Conservation (phyloP, 2,329 filamentous ascomycete genomes). For the Alternaria ventricosa region DNA sequence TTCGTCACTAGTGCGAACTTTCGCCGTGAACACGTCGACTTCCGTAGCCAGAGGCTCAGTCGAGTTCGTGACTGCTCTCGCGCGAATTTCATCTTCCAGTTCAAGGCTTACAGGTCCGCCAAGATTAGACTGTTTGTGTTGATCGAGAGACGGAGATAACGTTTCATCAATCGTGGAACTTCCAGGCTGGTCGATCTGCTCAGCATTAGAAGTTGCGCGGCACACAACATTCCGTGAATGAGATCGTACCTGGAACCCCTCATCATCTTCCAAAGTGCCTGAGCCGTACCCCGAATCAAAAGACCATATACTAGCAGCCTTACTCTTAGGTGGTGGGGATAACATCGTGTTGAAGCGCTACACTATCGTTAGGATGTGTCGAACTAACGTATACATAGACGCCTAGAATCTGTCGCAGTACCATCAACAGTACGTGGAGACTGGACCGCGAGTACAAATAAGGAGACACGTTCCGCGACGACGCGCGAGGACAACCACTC, state of each 20-base stretch:
- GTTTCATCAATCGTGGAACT: constrained; percentile 1
- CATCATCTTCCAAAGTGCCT: constrained; percentile 24
- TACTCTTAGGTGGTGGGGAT: constrained; percentile 28
- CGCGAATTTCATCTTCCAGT: constrained; percentile 14
- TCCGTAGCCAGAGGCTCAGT: constrained; percentile 27
- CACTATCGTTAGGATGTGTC: not conserved
- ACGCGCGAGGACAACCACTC: constrained; percentile 1
- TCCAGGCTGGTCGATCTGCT: constrained; percentile 14
- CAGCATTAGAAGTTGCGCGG: constrained; percentile 4
- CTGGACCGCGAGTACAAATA: constrained; percentile 6
- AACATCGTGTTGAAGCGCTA: constrained; percentile 25
- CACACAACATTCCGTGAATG: not conserved
- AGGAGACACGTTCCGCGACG: not conserved
- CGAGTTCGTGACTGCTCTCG: constrained; percentile 9
- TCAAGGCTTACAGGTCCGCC: constrained; percentile 16
- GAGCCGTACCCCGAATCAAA: constrained; percentile 45
- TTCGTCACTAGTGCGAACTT: constrained; percentile 11
- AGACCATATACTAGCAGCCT: constrained; percentile 39
- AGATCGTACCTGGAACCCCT: constrained; percentile 5
- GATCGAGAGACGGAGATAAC: not conserved
- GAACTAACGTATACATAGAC: not conserved
- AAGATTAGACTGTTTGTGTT: constrained; percentile 5
- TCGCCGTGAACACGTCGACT: constrained; percentile 30
- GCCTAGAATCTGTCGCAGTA: not conserved
- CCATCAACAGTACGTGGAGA: not conserved